Percentiles rank a stretch among this genome's conserved stretches.
Conservation (phyloP, 805 yeast genomes). For the Ogataea pilisensis region DNA sequence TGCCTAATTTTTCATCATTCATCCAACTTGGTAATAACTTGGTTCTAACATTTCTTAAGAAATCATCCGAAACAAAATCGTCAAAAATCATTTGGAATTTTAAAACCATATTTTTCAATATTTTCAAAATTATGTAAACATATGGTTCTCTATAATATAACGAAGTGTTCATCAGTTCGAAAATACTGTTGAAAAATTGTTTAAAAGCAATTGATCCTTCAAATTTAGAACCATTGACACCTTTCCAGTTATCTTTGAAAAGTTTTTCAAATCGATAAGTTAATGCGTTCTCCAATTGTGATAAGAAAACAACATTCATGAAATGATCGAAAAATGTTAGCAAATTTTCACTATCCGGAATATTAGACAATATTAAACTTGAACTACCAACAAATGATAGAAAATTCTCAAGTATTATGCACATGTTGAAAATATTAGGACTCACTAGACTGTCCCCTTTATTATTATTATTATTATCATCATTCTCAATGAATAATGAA, state of each 20-base stretch:
- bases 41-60: conserved; percentile 4
- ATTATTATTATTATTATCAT: conserved; percentile 45
- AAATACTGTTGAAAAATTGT: conserved; percentile 42
- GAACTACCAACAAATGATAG: conserved; percentile 64
- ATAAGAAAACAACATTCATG: conserved; percentile 60
- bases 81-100: conserved; percentile 32
- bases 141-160: conserved; percentile 54
- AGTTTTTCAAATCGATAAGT: conserved; percentile 47
- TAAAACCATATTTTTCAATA: conserved; percentile 38
- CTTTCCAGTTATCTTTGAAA: conserved; percentile 33
- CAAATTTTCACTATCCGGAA: conserved; percentile 20
- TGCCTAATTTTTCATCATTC: conserved; percentile 28
- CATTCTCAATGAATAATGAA: conserved; percentile 56
- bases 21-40: conserved; percentile 32
- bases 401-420: conserved; percentile 70
- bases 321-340: conserved; percentile 54
- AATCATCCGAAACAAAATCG: conserved; percentile 19
- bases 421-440: conserved; percentile 74
- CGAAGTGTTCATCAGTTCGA: conserved; percentile 57
- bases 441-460: conserved; percentile 63
- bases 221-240: conserved; percentile 38
- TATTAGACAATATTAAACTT: conserved; percentile 35
- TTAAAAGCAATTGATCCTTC: conserved; percentile 36
- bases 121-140: conserved; percentile 39
- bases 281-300: conserved; percentile 57